phyloP scores from a whole-genome alignment of 768 basidiomycete genomes.

The Panellus pusillus region DNA sequence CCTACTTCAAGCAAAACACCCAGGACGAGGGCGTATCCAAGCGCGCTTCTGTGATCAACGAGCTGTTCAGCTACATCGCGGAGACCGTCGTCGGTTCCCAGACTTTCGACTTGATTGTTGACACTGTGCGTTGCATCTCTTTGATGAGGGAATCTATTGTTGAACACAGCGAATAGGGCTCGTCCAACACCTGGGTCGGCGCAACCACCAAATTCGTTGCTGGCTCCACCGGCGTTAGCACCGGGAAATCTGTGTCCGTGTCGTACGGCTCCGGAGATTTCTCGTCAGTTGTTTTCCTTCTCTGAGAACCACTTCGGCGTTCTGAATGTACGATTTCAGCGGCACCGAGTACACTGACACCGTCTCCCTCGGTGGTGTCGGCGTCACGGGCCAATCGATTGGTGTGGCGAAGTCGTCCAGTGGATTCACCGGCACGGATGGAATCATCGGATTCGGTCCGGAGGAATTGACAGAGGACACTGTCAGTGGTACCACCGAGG shows the following conservation, averaged over 20 bases:
- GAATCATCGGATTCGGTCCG: conserved; percentile 6
- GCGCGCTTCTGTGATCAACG: background rate
- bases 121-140: background rate
- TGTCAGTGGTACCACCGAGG: background rate
- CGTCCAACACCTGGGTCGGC: conserved; percentile 5
- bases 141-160: background rate
- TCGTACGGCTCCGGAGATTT: background rate
- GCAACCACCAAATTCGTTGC: background rate
- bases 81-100: background rate
- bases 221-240: background rate
- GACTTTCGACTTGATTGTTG: conserved; percentile 7
- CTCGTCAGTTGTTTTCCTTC: conserved; percentile 1
- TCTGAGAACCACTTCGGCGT: background rate
- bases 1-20: background rate
- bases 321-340: background rate
- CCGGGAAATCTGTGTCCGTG: background rate
- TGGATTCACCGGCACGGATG: background rate
- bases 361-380: background rate
- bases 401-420: background rate
- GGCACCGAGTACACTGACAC: conserved; percentile 5
- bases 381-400: background rate
- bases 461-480: conserved; percentile 1
- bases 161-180: background rate
- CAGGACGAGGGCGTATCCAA: background rate
- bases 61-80: background rate